These are phyloP conservation scores for Lactifluus echinatus DNA, from an alignment of 768 basidiomycete genomes.

Conservation along the genomic window DNA sequence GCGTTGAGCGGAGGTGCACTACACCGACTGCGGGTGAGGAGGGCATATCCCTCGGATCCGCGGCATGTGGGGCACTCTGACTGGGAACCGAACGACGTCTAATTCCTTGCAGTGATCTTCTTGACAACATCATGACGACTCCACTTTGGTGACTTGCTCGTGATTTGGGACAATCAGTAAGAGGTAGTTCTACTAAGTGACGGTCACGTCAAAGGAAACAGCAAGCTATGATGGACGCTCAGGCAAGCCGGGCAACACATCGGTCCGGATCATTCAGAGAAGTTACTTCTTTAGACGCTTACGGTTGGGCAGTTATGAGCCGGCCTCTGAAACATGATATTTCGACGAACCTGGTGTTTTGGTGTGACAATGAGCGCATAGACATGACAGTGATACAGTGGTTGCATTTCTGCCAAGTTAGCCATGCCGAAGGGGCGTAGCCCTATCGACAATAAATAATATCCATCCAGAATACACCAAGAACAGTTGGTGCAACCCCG, in stretches of 20 bases:
- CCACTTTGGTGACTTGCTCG: background rate
- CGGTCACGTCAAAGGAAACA: background rate
- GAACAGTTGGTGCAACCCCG: background rate
- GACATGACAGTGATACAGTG: background rate
- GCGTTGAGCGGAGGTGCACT: background rate
- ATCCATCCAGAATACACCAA: no score
- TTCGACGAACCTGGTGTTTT: background rate
- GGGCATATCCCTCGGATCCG: background rate
- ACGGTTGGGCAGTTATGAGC: background rate
- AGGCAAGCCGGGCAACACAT: background rate
- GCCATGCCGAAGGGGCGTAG: background rate
- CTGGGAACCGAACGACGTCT: background rate
- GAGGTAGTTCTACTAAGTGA: background rate
- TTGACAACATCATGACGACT: background rate
- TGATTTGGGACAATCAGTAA: background rate
- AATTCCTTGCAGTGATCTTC: background rate
- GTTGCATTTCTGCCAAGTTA: background rate
- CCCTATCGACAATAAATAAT: no score
- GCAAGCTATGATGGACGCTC: background rate
- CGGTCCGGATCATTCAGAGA: background rate
- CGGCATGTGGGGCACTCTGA: background rate
- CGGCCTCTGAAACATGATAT: background rate
- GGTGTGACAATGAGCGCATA: background rate
- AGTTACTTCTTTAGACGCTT: background rate
- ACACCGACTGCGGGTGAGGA: background rate